Percentiles rank a stretch among this genome's conserved stretches.
phyloP scores from a whole-genome alignment of 306 rosid species.

The Senna siamea region DNA sequence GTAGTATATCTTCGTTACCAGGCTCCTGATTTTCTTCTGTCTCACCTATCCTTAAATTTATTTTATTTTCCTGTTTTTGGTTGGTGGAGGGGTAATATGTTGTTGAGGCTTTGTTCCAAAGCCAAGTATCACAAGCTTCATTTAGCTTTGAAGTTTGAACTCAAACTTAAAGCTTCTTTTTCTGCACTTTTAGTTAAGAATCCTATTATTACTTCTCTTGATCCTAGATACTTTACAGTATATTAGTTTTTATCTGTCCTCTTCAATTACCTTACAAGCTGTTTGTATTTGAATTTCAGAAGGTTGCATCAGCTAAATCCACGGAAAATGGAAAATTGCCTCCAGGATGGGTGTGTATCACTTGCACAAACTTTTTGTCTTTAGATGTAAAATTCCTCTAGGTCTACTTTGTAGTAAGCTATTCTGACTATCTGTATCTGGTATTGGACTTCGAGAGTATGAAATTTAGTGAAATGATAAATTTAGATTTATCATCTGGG shows the following conservation, averaged over 20 bases:
- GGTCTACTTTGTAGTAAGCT: conserved; percentile 14
- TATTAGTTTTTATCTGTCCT: conserved; percentile 28
- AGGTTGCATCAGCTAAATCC: conserved; percentile 47
- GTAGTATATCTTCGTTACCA: conserved; percentile 22
- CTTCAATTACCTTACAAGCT: conserved; percentile 32
- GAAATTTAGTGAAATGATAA: not conserved
- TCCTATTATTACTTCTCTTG: conserved; percentile 29
- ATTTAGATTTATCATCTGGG: conserved; percentile 15
- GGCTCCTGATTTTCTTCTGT: conserved; percentile 20
- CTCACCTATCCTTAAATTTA: conserved; percentile 7
- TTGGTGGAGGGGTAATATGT: conserved; percentile 1
- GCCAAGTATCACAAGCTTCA: no score
- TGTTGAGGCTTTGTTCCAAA: not conserved
- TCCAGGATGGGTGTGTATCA: conserved; percentile 81
- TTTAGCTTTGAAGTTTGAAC: no score
- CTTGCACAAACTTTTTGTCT: conserved; percentile 26
- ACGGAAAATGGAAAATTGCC: conserved; percentile 56
- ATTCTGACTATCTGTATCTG: conserved; percentile 16
- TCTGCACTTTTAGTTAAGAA: conserved; percentile 23
- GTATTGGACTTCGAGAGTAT: not conserved
- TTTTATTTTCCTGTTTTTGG: not conserved
- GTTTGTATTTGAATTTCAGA: conserved; percentile 59
- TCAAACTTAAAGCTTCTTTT: not conserved
- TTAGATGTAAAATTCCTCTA: conserved; percentile 17
- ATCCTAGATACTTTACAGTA: conserved; percentile 15